Evolutionary conservation across 352 stramenopile species (phyloP), one percentile per base, ranked within the genome.

Genomic region (Globisporangium recalcitrans): DNA sequence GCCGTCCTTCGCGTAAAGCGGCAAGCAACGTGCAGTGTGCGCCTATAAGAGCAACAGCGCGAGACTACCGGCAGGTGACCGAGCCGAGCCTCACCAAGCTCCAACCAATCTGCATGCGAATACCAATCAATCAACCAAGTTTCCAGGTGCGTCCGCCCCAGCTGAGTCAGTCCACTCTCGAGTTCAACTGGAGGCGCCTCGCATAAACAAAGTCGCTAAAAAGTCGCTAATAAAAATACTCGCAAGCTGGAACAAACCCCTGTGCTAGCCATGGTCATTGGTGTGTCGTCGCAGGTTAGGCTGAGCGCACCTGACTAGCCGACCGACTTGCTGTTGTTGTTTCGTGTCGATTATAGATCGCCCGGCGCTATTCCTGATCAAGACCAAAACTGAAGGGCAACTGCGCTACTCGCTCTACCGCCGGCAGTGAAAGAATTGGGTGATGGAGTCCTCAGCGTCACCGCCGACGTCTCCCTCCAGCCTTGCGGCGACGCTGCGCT

Each of bases 1-100:
- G 63, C 80, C 82, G 59, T 91, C 82, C 11, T 91, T 91, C 52
- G 82, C 82, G 14, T 91, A 86, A 51, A 11, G 11, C 22, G 26
- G 10, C n/a, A 21, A 9, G 2, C 44, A 29, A 34, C 19, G 13
- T 6, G 4, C 13, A 11, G 1, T 19, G 19, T 8, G 9, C 34
- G 36, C 1, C 24, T 26, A 47, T 60, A 32, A 27, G 14, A 14
- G n/a, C 26, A 32, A n/a, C n/a, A n/a, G n/a, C n/a, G n/a, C n/a
- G n/a, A n/a, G n/a, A n/a, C n/a, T n/a, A n/a, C n/a, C n/a, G n/a
- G n/a, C n/a, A n/a, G n/a, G n/a, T n/a, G n/a, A n/a, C n/a, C n/a
- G n/a, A n/a, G n/a, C n/a, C n/a, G n/a, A n/a, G n/a, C 14, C 19
- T 4, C 14, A 42, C 13, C 14, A 13, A 44, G 4, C 19, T n/a